A percentile compares a stretch with the other conserved stretches of the same genome.
Evolutionary conservation across 208 protist species (phyloP).

Genomic region (Leishmania martiniquensis): DNA sequence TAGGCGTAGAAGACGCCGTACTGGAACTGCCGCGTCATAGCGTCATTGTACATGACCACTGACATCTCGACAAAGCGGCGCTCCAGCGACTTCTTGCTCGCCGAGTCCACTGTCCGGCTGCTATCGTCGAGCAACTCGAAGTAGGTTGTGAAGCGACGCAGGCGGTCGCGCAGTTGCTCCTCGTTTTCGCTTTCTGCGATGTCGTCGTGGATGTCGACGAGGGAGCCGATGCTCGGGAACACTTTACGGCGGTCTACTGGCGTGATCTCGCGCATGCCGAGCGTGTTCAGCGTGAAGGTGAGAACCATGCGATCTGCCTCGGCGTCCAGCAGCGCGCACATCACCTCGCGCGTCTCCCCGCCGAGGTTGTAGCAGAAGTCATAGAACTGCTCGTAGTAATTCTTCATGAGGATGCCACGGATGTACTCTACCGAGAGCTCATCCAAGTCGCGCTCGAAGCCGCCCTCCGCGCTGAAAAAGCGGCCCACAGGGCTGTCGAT

Average conservation of each 20-base stretch:
- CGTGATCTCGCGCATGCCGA: constrained; percentile 91
- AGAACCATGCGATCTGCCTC: constrained; percentile 98
- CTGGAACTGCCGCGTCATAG: constrained; percentile 91
- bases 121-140: constrained; percentile 81
- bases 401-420: constrained; percentile 97
- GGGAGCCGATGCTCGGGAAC: constrained; percentile 90
- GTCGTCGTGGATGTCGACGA: constrained; percentile 90
- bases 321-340: constrained; percentile 92
- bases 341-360: constrained; percentile 91
- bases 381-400: constrained; percentile 99
- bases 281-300: constrained; percentile 98
- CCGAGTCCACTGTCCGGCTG: constrained; percentile 53
- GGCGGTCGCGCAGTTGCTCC: constrained; percentile 77
- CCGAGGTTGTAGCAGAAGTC: constrained; percentile 91
- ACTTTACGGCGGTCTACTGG: constrained; percentile 77
- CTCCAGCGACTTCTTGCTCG: constrained; percentile 81
- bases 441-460: constrained; percentile 88
- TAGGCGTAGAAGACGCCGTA: constrained; percentile 95
- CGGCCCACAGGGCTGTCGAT: constrained; percentile 96
- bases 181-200: constrained; percentile 83
- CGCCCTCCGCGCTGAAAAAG: constrained; percentile 80
- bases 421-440: constrained; percentile 98
- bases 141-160: constrained; percentile 80
- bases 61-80: constrained; percentile 87
- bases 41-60: constrained; percentile 84